These are phyloP conservation scores for Phytophthora lateralis DNA, from an alignment of 352 stramenopile species.

Conservation along the genomic window DNA sequence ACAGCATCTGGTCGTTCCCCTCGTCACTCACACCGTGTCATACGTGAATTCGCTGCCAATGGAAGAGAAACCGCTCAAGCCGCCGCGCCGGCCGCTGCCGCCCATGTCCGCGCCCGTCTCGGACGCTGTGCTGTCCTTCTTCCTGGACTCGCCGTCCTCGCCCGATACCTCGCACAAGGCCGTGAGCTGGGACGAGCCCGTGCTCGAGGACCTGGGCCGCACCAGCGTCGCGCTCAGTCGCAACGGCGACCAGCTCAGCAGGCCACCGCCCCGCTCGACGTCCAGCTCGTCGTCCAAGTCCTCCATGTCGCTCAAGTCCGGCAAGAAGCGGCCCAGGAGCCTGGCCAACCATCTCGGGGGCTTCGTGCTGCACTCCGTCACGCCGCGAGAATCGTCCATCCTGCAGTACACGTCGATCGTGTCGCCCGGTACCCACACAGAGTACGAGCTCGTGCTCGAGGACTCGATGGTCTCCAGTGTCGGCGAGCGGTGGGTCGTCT, in stretches of 20 bases:
- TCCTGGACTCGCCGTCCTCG: conserved; percentile 32
- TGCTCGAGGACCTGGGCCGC: conserved; percentile 13
- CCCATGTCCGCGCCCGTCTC: conserved; percentile 11
- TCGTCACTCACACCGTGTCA: conserved; percentile 4
- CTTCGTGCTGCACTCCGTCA: conserved; percentile 69
- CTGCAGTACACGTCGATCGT: conserved; percentile 54
- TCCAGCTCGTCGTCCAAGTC: conserved; percentile 22
- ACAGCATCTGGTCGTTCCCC: conserved; percentile 8
- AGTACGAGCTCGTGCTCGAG: conserved; percentile 71
- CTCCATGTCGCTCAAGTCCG: conserved; percentile 14
- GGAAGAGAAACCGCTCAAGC: conserved; percentile 11
- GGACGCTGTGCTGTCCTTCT: conserved; percentile 35
- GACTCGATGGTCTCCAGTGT: conserved; percentile 15
- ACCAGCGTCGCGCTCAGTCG: conserved; percentile 21
- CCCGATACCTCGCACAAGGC: background rate
- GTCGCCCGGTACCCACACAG: conserved; percentile 52
- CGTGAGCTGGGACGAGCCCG: conserved; percentile 23
- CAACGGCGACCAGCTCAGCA: conserved; percentile 8
- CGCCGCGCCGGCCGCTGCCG: conserved; percentile 13
- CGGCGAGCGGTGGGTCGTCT: conserved; percentile 63
- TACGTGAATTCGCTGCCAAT: conserved; percentile 24
- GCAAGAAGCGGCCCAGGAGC: conserved; percentile 24
- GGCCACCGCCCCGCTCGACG: conserved; percentile 13
- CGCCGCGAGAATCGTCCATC: conserved; percentile 56
- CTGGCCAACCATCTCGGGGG: conserved; percentile 53